Percentiles rank a stretch among this genome's conserved stretches.
phyloP scores from a whole-genome alignment of 148 eudicot genomes.

The Chenopodium album region DNA sequence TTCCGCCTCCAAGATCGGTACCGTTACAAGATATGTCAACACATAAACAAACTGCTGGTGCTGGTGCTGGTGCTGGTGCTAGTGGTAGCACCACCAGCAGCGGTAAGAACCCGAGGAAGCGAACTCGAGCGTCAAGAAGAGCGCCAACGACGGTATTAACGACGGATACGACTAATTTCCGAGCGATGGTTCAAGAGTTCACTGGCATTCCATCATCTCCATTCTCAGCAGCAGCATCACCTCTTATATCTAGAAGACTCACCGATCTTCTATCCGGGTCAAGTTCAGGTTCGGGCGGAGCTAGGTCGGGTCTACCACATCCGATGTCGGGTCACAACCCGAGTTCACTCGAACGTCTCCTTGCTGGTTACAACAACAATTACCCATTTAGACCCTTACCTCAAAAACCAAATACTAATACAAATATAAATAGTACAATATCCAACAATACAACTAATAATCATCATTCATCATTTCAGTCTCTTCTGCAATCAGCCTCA shows the following conservation, averaged over 20 bases:
- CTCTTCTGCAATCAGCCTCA: background rate
- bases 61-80: background rate
- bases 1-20: background rate
- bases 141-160: slow-evolving; percentile 89
- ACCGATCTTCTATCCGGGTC: slow-evolving; percentile 26
- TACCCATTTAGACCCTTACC: slow-evolving; percentile 29
- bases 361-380: background rate
- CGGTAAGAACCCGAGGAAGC: slow-evolving; percentile 60
- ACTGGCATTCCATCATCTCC: slow-evolving; percentile 66
- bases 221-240: slow-evolving; percentile 22
- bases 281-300: background rate
- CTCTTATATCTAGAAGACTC: slow-evolving; percentile 21
- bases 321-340: background rate
- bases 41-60: background rate
- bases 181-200: slow-evolving; percentile 95
- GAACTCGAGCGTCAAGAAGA: slow-evolving; percentile 76
- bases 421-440: background rate
- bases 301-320: background rate
- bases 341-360: slow-evolving; percentile 14
- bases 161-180: slow-evolving; percentile 79
- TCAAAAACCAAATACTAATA: slow-evolving; percentile 1
- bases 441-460: background rate
- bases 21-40: background rate
- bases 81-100: background rate
- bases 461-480: slow-evolving; percentile 1